Evolutionary conservation across 139 green algal genomes (phyloP).

Genomic region (Volvox africanus): DNA sequence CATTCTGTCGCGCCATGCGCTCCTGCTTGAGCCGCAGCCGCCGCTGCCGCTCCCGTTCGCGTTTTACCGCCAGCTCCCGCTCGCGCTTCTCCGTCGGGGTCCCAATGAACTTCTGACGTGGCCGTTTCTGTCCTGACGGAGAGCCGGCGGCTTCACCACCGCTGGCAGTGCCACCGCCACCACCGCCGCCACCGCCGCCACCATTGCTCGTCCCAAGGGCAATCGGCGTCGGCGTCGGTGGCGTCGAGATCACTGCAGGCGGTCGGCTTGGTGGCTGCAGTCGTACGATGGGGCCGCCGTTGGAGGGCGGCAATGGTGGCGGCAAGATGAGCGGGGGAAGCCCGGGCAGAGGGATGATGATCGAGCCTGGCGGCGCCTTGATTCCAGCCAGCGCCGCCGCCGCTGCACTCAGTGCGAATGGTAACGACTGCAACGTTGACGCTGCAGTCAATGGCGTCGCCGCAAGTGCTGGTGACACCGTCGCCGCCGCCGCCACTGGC

Average conservation of each 20-base stretch:
- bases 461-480: background rate
- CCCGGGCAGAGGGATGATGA: background rate
- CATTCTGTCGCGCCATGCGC: constrained; percentile 3
- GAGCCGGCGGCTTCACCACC: background rate
- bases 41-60: constrained; percentile 36
- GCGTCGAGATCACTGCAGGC: background rate
- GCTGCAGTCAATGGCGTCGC: background rate
- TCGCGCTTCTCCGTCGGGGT: constrained; percentile 40
- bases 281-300: background rate
- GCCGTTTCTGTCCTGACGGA: background rate
- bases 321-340: constrained; percentile 9
- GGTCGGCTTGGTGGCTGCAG: background rate
- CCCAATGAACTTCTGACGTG: constrained; percentile 32
- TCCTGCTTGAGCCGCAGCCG: constrained; percentile 45
- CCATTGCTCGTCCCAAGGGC: background rate
- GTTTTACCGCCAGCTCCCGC: constrained; percentile 37
- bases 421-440: background rate
- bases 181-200: background rate
- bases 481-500: background rate
- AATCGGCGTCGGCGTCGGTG: background rate
- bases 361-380: background rate
- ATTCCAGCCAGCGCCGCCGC: background rate
- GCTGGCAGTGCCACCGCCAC: background rate
- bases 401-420: background rate
- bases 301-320: background rate